phyloP scores from a whole-genome alignment of 163 green algal genomes.

The Trebouxia gelatinosa region DNA sequence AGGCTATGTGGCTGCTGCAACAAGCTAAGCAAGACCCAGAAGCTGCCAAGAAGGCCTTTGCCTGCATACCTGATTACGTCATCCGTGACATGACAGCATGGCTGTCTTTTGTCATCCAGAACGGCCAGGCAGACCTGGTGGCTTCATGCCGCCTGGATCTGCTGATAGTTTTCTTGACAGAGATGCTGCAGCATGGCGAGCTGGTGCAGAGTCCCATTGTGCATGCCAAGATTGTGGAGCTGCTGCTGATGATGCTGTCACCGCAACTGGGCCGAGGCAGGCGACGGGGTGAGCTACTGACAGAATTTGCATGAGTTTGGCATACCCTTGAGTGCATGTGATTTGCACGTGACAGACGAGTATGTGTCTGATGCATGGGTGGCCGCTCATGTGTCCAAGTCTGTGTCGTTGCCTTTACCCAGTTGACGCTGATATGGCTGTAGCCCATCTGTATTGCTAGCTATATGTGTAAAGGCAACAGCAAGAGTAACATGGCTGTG shows the following conservation, averaged over 20 bases:
- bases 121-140: conserved; percentile 50
- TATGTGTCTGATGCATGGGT: no score
- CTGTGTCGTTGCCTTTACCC: no score
- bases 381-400: no score
- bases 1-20: conserved; percentile 42
- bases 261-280: conserved; percentile 37
- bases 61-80: conserved; percentile 49
- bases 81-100: conserved; percentile 51
- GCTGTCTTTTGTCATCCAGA: conserved; percentile 45
- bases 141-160: conserved; percentile 41
- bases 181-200: conserved; percentile 45
- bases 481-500: no score
- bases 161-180: conserved; percentile 50
- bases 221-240: conserved; percentile 61
- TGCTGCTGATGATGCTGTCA: conserved; percentile 72
- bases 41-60: conserved; percentile 36
- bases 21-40: conserved; percentile 22
- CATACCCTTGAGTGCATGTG: no score
- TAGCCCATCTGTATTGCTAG: no score
- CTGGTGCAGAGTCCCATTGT: conserved; percentile 62
- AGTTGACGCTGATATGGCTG: no score
- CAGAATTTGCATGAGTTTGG: no score
- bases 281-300: no score
- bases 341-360: no score
- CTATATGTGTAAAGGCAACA: no score